A percentile compares a stretch with the other conserved stretches of the same genome.
These are phyloP conservation scores for Sisymbrium irio DNA, from an alignment of 345 rosid species.

Conservation along the genomic window DNA sequence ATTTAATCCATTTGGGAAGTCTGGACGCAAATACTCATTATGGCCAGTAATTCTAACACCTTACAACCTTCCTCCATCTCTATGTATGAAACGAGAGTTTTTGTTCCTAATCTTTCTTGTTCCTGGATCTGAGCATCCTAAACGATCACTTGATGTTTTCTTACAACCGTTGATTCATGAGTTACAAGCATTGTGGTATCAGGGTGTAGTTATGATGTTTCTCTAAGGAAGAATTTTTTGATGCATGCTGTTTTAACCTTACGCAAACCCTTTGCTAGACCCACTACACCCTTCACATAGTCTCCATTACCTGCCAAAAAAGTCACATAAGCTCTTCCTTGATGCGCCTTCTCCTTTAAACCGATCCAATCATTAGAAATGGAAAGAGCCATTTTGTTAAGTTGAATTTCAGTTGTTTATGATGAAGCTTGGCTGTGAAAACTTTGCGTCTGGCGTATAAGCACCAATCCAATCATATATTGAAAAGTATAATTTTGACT, in stretches of 20 bases:
- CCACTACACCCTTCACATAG: slow-evolving; percentile 70
- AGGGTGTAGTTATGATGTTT: not conserved
- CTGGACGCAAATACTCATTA: not conserved
- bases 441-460: too few species aligned
- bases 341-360: not conserved
- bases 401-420: too few species aligned
- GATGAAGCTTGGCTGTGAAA: too few species aligned
- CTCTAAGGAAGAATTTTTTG: not conserved
- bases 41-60: not conserved
- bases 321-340: not conserved
- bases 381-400: too few species aligned
- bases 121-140: not conserved
- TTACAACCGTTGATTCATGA: not conserved
- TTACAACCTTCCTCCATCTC: not conserved
- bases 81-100: not conserved
- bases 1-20: not conserved
- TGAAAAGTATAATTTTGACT: too few species aligned
- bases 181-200: not conserved
- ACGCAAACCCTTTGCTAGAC: slow-evolving; percentile 69
- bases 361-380: too few species aligned
- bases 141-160: not conserved
- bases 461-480: too few species aligned
- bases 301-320: slow-evolving; percentile 70
- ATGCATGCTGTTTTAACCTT: slow-evolving; percentile 36
- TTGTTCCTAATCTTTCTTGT: not conserved